Evolutionary conservation across 1,284 basidiomycete genomes (phyloP).

Genomic region (Melampsora larici-populina): DNA sequence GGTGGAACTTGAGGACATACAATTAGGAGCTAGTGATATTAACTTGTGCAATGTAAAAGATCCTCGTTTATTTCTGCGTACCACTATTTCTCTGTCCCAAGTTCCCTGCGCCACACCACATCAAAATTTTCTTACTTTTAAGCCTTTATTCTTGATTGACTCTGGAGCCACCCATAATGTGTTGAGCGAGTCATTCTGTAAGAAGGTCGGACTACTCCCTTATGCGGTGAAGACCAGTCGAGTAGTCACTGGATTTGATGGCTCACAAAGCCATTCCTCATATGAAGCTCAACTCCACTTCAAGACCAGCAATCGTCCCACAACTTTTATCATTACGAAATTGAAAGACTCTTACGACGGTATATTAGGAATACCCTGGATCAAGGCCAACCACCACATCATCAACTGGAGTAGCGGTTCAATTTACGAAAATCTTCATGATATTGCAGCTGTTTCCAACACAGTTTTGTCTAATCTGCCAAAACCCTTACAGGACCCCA

Average conservation of each 20-base stretch:
- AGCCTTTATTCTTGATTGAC: not conserved
- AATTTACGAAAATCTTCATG: too few relatives aligned
- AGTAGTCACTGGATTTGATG: not conserved
- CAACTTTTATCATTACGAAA: not conserved
- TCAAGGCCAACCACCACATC: too few relatives aligned
- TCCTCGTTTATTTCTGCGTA: not conserved
- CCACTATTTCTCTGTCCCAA: not conserved
- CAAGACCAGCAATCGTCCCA: too few relatives aligned
- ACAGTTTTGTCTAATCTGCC: too few relatives aligned
- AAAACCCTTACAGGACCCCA: too few relatives aligned
- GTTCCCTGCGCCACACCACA: not conserved
- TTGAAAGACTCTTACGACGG: not conserved
- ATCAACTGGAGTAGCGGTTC: too few relatives aligned
- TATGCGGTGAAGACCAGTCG: not conserved
- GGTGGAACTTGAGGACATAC: too few relatives aligned
- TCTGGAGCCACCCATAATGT: conserved; percentile 10
- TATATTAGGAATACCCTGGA: not conserved
- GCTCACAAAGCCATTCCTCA: not conserved
- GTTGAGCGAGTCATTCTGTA: not conserved
- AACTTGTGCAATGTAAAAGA: not conserved
- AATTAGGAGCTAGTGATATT: not conserved
- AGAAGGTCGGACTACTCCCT: not conserved
- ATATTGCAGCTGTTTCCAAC: not conserved
- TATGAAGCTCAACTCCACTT: too few relatives aligned
- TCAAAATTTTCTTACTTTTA: not conserved